Conservation (phyloP, 106 monocot species). For the Posidonia australis region DNA sequence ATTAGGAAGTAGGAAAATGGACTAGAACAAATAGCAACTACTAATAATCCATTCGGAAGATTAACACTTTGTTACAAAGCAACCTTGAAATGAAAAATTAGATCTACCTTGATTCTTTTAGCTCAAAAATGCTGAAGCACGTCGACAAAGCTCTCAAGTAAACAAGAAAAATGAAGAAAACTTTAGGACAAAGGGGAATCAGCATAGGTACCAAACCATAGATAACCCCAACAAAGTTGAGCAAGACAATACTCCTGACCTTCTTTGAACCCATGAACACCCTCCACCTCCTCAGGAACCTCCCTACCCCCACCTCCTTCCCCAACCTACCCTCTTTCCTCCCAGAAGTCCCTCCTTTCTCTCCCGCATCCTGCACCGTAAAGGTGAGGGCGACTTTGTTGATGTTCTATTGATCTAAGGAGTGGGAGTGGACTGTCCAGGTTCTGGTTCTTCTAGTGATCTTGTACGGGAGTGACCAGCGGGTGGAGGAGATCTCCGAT, state of each 20-base stretch:
- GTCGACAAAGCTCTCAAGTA: too few species aligned
- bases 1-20: background rate
- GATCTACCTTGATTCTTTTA: background rate
- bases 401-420: background rate
- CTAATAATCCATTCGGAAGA: too few species aligned
- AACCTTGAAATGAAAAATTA: background rate
- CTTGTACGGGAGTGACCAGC: too few species aligned
- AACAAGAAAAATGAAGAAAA: background rate
- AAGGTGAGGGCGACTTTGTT: too few species aligned
- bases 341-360: background rate
- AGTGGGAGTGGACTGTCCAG: background rate
- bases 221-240: slow-evolving; percentile 60
- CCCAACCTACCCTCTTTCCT: background rate
- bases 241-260: slow-evolving; percentile 69
- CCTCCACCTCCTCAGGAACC: too few species aligned
- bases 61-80: too few species aligned
- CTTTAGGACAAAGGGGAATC: background rate
- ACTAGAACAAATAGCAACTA: background rate
- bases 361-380: too few species aligned
- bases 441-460: background rate
- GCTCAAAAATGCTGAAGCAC: too few species aligned
- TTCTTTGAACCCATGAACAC: slow-evolving; percentile 67
- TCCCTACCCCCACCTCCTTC: slow-evolving; percentile 6
- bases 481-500: background rate
- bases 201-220: slow-evolving; percentile 33